Base-by-base conservation (phyloP, 768 basidiomycete genomes). In the Dacryopinax primogenitus region DNA sequence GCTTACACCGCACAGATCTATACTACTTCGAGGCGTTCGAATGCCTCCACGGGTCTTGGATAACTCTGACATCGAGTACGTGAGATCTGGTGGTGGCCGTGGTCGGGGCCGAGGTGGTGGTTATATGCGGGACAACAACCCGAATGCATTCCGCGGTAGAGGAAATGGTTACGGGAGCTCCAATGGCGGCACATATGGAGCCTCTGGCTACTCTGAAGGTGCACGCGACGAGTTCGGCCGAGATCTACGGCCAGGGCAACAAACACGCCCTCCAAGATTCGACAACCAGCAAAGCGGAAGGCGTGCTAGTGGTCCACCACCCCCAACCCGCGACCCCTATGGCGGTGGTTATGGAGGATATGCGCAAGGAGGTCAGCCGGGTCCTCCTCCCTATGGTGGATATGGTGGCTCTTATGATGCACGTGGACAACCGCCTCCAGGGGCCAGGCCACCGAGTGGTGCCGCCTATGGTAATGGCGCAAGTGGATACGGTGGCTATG, bases 1-100 rank as follows among this genome's bases (percentile, higher is more conserved):
- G 71, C 74, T 86, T 13, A 82, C 82, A 1, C 90, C 92, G 1
- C 96, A 99, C 73, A 85, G 83, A 58, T 95, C 92, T 16, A 78
- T 87, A 44, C 76, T 98, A 30, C 79, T 99, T 1, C 86, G 86
- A 7, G 90, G 90, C 1, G 84, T 83, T 32, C 82, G 76, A 68
- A 81, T 80, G 65, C 79, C 83, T 0, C 76, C 80, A 11, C 82
- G 84, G 11, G 75, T 85, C 0, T 79, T 99, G 37, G 83, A 81
- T 12, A 73, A 84, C 1, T 77, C 78, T 32, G 96, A 99, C 72
- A 76, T 88, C 63, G 91, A 92, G 68, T 76, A 77, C 28, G 82
- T 84, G 0, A 81, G 88, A 30, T 70, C 78, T 11, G 76, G 79
- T 18, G 70, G 74, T 2, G 66, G 70, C 16, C 63, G 65, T 2